These are phyloP conservation scores for Penicillium expansum DNA, from an alignment of 2,329 filamentous ascomycete genomes.

Conservation along the genomic window DNA sequence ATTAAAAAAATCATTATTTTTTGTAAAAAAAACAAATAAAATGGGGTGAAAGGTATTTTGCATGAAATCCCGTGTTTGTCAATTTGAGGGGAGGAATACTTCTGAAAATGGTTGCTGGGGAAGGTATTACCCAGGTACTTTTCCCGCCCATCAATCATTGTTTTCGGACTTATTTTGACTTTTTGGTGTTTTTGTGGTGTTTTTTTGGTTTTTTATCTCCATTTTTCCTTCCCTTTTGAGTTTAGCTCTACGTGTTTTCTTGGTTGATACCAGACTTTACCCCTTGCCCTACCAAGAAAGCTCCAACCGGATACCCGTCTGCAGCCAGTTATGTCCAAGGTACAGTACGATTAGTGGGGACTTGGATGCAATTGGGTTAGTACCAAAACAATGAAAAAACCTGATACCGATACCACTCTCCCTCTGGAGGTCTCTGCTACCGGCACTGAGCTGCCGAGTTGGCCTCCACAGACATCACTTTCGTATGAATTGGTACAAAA, in stretches of 20 bases:
- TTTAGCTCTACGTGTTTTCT: not conserved
- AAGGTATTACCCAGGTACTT: conserved; percentile 3
- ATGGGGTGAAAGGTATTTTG: conserved; percentile 12
- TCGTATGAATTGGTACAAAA: conserved; percentile 9
- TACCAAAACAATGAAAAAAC: conserved; percentile 3
- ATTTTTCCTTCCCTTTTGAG: not conserved
- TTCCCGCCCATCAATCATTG: conserved; percentile 1
- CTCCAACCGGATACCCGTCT: not conserved
- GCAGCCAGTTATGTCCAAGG: conserved; percentile 6
- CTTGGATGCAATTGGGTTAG: not conserved
- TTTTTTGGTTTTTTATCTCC: not conserved
- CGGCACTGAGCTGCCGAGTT: conserved; percentile 26
- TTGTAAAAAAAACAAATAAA: not conserved
- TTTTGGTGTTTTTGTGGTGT: conserved; percentile 6
- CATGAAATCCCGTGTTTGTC: conserved; percentile 18
- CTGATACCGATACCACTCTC: conserved; percentile 7
- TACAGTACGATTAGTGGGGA: not conserved
- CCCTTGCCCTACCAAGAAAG: conserved; percentile 13
- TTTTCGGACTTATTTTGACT: not conserved
- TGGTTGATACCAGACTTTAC: conserved; percentile 8
- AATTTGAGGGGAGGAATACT: conserved; percentile 10
- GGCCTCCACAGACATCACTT: conserved; percentile 13
- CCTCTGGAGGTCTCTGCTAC: conserved; percentile 2
- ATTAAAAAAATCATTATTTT: not conserved
- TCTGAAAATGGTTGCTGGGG: conserved; percentile 20